A percentile compares a stretch with the other conserved stretches of the same genome.
Conservation (phyloP, 768 basidiomycete genomes). For the Hysterangium stoloniferum region DNA sequence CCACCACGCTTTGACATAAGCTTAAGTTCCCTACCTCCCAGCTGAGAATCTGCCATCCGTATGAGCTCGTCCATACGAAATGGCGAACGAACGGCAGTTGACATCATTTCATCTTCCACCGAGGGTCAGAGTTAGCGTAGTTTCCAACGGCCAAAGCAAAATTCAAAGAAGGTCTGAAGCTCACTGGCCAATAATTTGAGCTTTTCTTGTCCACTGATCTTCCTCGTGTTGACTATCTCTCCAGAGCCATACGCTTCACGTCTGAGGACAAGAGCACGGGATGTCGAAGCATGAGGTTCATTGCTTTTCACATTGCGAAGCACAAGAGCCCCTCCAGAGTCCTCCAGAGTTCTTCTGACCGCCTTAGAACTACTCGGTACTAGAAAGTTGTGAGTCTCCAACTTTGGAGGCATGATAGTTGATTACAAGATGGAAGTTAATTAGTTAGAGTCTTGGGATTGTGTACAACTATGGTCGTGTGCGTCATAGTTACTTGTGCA, state of each 20-base stretch:
- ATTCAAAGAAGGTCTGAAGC: conserved; percentile 14
- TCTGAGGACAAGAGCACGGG: conserved; percentile 65
- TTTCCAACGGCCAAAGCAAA: conserved; percentile 5
- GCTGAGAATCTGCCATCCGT: conserved; percentile 68
- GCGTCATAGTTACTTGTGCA: background rate
- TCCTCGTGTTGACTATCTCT: conserved; percentile 49
- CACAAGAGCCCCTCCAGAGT: background rate
- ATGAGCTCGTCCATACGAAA: conserved; percentile 57
- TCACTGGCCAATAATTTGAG: conserved; percentile 71
- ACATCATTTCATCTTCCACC: conserved; percentile 34
- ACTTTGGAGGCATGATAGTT: background rate
- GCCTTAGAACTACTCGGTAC: background rate
- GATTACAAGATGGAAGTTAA: background rate
- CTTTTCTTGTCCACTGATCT: conserved; percentile 70
- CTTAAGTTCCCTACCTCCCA: conserved; percentile 39
- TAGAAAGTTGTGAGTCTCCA: background rate
- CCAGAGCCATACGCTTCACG: conserved; percentile 73
- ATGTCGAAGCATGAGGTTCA: conserved; percentile 28
- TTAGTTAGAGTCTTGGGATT: background rate
- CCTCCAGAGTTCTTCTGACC: background rate
- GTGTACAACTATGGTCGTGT: background rate
- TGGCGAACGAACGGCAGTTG: conserved; percentile 47
- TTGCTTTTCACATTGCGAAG: background rate
- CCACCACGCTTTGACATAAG: conserved; percentile 2
- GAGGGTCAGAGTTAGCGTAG: conserved; percentile 30